Evolutionary conservation across 805 yeast species (phyloP).

Genomic region (Candida khao-thaluensis): DNA sequence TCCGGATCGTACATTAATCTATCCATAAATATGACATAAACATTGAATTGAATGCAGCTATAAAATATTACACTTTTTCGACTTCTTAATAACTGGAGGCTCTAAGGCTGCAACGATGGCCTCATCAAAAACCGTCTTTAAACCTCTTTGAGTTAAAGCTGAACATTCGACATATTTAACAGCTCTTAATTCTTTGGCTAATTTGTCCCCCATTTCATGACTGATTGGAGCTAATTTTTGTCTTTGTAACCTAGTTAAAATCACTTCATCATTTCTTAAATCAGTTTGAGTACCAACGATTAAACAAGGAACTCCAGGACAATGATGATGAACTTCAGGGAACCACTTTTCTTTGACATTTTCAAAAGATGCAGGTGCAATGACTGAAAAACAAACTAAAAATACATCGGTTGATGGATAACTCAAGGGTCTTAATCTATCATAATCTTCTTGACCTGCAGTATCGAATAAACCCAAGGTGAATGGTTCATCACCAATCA

Average conservation of each 20-base stretch:
- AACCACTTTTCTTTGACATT: slow-evolving; percentile 98
- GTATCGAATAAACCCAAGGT: slow-evolving; percentile 97
- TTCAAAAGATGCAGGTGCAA: slow-evolving; percentile 96
- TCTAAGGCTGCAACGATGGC: slow-evolving; percentile 98
- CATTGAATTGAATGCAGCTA: slow-evolving; percentile 23
- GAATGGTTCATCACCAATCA: slow-evolving; percentile 97
- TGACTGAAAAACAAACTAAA: slow-evolving; percentile 92
- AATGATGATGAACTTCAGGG: slow-evolving; percentile 95
- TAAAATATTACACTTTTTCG: slow-evolving; percentile 83
- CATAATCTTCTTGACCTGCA: slow-evolving; percentile 99
- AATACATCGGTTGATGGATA: slow-evolving; percentile 98
- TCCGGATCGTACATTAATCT: slow-evolving; percentile 9
- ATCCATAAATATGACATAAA: slow-evolving; percentile 8
- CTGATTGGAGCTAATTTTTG: slow-evolving; percentile 87
- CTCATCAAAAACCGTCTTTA: slow-evolving; percentile 97
- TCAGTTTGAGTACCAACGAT: slow-evolving; percentile 97
- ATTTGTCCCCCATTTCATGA: slow-evolving; percentile 83
- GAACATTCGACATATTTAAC: slow-evolving; percentile 98
- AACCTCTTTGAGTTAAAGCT: slow-evolving; percentile 94
- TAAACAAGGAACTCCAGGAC: slow-evolving; percentile 97
- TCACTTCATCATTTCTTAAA: slow-evolving; percentile 88
- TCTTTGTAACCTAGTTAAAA: slow-evolving; percentile 84
- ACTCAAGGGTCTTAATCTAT: slow-evolving; percentile 91
- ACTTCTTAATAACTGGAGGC: slow-evolving; percentile 84
- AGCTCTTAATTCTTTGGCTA: slow-evolving; percentile 92